Base-by-base conservation (phyloP, 164 flowering plant species). In the Vitis rotundifolia region DNA sequence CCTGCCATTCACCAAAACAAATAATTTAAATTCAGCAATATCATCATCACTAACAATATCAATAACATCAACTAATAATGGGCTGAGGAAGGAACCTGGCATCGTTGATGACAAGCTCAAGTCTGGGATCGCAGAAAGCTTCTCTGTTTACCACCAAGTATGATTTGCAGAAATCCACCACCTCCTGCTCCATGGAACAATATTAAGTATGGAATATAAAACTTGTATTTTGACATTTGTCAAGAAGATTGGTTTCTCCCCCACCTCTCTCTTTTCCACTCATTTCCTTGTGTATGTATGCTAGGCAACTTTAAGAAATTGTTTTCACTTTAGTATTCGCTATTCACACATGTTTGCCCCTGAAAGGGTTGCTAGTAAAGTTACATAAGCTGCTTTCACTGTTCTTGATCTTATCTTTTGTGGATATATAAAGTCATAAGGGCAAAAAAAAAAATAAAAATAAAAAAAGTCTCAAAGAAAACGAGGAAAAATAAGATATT, bases 81-180 rank as follows among this genome's bases (percentile, higher is more conserved):
- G 13, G 2, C 22, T 66, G 16, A 47, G 44, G 22, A 22, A 37
- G 0, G 62, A 57, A 88, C 93, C 83, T 88, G 60, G 98, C 98
- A 71, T 92, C 97, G 70, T 92, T 94, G 77, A 94, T 94, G n/a
- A 92, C 67, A n/a, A 94, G 88, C 12, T 88, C 84, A 60, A 94
- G 88, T 71, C 92, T 91, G 10, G 85, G 79, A 75, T 91, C 88
- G 61, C 77, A 72, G 66, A 94, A 94, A 13, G 98, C 97, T 71
- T 89, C 97, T 76, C 69, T 81, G 83, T 94, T 94, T 18, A 80
- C 91, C 60, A 63, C 78, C 74, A 94, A 73, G 72, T 92, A 81
- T 28, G 90, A 84, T 71, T 83, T 88, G 85, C 98, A 94, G 81
- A 94, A 94, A 1, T 92, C 88, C 53, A 94, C 98, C 54, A 94